Conservation (phyloP, 192 early-diverging fungal genomes). For the Podila clonocystis region DNA sequence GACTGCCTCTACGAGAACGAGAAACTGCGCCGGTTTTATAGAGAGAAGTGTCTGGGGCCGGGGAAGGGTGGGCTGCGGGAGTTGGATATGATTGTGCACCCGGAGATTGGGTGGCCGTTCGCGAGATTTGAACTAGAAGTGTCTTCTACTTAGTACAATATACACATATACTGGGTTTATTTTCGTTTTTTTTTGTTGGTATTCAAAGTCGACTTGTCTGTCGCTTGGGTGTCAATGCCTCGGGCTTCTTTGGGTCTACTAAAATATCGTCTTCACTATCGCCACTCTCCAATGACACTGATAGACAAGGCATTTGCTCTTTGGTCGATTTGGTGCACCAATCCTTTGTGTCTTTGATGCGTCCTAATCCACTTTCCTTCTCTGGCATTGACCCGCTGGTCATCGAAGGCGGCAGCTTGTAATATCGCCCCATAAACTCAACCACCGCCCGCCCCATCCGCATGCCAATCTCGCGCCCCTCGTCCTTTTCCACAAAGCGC, state of each 20-base stretch:
- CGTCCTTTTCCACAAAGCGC: conserved; percentile 22
- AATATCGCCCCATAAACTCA: conserved; percentile 20
- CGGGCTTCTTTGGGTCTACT: no score
- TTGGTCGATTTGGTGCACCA: no score
- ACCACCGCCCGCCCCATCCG: conserved; percentile 24
- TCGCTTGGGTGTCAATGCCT: no score
- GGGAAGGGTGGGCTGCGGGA: conserved; percentile 22
- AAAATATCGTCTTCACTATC: no score
- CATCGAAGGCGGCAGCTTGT: neutral
- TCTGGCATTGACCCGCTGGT: neutral
- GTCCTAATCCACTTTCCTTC: no score
- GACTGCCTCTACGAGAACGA: conserved; percentile 26
- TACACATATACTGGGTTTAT: no score
- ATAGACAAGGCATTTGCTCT: no score
- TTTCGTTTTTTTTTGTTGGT: no score
- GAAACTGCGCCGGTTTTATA: conserved; percentile 11
- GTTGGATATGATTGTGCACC: conserved; percentile 10
- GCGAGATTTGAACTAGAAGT: conserved; percentile 26
- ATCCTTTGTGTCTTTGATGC: no score
- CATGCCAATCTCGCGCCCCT: conserved; percentile 30
- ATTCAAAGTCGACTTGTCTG: no score
- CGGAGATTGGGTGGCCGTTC: conserved; percentile 16
- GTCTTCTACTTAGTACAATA: no score
- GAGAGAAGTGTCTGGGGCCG: conserved; percentile 21
- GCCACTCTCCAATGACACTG: no score